A percentile compares a stretch with the other conserved stretches of the same genome.
These are phyloP conservation scores for Albophoma yamanashiensis DNA, from an alignment of 2,329 filamentous ascomycete species.

Conservation along the genomic window DNA sequence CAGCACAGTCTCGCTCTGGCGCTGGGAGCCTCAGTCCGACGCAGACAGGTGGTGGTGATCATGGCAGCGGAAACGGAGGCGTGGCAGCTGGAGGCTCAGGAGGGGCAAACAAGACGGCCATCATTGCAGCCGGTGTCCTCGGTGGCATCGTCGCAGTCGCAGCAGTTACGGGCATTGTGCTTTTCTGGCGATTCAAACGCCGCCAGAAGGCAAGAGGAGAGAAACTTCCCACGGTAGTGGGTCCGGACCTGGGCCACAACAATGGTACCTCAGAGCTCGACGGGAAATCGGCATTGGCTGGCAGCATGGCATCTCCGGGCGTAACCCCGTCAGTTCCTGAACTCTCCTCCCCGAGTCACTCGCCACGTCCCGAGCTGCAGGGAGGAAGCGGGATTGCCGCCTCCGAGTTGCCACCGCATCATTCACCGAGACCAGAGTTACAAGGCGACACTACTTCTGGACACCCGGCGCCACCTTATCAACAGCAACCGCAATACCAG, in stretches of 20 bases:
- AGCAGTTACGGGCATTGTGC: slow-evolving; percentile 17
- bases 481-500: slow-evolving; percentile 6
- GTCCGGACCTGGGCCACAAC: neutral
- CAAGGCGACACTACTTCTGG: slow-evolving; percentile 12
- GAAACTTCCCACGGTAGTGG: slow-evolving; percentile 7
- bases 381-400: slow-evolving; percentile 8
- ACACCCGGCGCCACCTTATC: slow-evolving; percentile 7
- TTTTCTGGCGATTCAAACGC: slow-evolving; percentile 26
- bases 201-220: slow-evolving; percentile 13
- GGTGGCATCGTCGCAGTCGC: slow-evolving; percentile 13
- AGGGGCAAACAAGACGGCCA: slow-evolving; percentile 13
- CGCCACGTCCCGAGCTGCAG: slow-evolving; percentile 13
- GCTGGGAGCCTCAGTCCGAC: slow-evolving; percentile 4
- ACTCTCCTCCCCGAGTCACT: slow-evolving; percentile 13
- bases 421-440: slow-evolving; percentile 15
- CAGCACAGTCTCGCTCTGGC: slow-evolving; percentile 8
- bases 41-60: slow-evolving; percentile 6
- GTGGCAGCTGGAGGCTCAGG: slow-evolving; percentile 6
- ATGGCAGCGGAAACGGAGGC: slow-evolving; percentile 1
- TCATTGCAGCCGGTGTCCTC: slow-evolving; percentile 23
- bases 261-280: slow-evolving; percentile 10
- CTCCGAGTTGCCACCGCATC: slow-evolving; percentile 12
- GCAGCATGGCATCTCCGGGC: slow-evolving; percentile 1
- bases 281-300: slow-evolving; percentile 14
- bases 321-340: slow-evolving; percentile 7